Base-by-base conservation (phyloP, 257 asterid genomes). In the Solanum chmielewskii region DNA sequence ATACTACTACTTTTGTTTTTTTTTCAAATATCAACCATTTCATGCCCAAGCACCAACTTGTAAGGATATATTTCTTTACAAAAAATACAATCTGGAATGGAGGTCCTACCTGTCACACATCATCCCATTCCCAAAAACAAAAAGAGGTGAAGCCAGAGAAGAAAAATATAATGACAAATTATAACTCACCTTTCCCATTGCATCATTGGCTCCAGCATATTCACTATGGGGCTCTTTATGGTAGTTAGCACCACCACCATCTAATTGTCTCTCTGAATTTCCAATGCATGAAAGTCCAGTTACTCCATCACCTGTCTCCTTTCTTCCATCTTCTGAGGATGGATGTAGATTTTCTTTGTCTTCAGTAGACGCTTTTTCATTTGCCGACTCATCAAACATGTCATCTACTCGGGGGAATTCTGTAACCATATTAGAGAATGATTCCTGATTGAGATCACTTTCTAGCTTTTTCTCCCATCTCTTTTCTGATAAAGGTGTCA, bases 401-500 rank as follows among this genome's bases (percentile, higher is more conserved):
- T 88, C 92, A 62, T 94, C 98, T 49, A 94, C 88, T 92, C 88
- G 86, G 73, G 93, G 92, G 84, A 92, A 87, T 66, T 94, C 94
- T 89, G 84, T 92, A 41, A 90, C 86, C 91, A 89, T 86, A 87
- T 88, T 89, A 47, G 93, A 92, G 88, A 91, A 88, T 80, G 20
- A 47, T 80, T 93, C 93, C 86, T 86, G 94, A 87, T 88, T 91
- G 59, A 85, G 69, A 90, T 85, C 86, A 80, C 89, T 88, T 85
- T 89, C 96, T n/a, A 91, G 91, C 90, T 90, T 97, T 92, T 95
- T 97, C 86, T 92, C 95, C 15, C 89, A 89, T 91, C 99, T 95
- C 92, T 91, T 92, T 89, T 94, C 98, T 8, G 99, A 94, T 91
- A 94, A 88, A 80, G 99, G 98, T 64, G 99, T 93, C 78, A 95